phyloP scores from a whole-genome alignment of 2,329 filamentous ascomycete genomes.

The Ceratocystis variospora region DNA sequence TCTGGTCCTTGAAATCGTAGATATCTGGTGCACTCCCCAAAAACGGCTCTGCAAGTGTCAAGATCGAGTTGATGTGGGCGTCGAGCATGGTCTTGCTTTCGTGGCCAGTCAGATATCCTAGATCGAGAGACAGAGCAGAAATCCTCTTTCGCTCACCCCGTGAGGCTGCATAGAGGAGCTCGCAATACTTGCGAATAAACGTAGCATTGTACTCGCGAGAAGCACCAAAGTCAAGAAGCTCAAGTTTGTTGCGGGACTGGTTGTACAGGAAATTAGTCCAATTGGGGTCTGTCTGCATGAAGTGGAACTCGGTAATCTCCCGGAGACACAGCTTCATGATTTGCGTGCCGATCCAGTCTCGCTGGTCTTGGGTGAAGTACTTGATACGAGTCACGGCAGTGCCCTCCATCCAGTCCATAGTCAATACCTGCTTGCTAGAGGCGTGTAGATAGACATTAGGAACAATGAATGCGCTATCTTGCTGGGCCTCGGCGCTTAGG shows the following conservation, averaged over 20 bases:
- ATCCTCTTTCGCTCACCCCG: slow-evolving; percentile 51
- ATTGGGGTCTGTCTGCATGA: slow-evolving; percentile 99
- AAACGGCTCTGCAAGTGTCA: slow-evolving; percentile 90
- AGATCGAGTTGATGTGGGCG: slow-evolving; percentile 74
- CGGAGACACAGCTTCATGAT: slow-evolving; percentile 82
- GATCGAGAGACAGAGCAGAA: slow-evolving; percentile 52
- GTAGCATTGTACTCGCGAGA: slow-evolving; percentile 67
- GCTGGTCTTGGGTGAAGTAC: slow-evolving; percentile 64
- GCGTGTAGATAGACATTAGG: slow-evolving; percentile 66
- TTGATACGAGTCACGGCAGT: slow-evolving; percentile 69
- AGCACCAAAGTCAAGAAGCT: slow-evolving; percentile 91
- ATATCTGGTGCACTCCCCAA: slow-evolving; percentile 58
- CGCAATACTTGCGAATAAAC: slow-evolving; percentile 70
- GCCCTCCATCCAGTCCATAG: slow-evolving; percentile 84
- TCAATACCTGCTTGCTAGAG: slow-evolving; percentile 73
- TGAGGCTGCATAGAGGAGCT: slow-evolving; percentile 67
- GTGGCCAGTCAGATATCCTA: slow-evolving; percentile 85
- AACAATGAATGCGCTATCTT: slow-evolving; percentile 57
- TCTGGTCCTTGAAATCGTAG: slow-evolving; percentile 89
- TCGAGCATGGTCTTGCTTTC: slow-evolving; percentile 78
- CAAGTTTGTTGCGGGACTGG: slow-evolving; percentile 52
- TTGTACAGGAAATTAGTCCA: slow-evolving; percentile 99
- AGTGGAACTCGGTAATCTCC: slow-evolving; percentile 86
- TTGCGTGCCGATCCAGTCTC: slow-evolving; percentile 92
- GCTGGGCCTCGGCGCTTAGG: slow-evolving; percentile 41